Percentiles rank a stretch among this genome's conserved stretches.
phyloP scores from a whole-genome alignment of 1,284 basidiomycete genomes.

The Cryptococcus sp. region DNA sequence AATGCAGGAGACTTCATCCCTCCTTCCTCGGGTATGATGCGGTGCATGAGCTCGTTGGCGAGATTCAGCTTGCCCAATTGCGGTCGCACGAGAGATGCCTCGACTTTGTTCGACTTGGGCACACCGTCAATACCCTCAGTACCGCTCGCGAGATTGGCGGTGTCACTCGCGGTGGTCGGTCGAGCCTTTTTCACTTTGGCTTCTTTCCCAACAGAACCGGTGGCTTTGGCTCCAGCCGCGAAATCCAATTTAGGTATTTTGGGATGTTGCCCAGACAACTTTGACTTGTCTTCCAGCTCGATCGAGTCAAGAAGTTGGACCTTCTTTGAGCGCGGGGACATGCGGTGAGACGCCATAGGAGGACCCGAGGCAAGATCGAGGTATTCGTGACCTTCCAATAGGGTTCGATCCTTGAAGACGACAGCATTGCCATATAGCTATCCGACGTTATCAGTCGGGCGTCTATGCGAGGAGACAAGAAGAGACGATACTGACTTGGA shows the following conservation, averaged over 20 bases:
- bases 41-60: slow-evolving; percentile 15
- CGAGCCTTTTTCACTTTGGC: slow-evolving; percentile 24
- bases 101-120: background rate
- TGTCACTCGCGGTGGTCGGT: slow-evolving; percentile 9
- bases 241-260: slow-evolving; percentile 48
- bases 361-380: slow-evolving; percentile 56
- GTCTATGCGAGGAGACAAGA: background rate
- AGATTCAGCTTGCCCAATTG: slow-evolving; percentile 11
- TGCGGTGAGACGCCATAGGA: slow-evolving; percentile 50
- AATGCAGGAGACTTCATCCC: slow-evolving; percentile 43
- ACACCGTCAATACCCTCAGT: background rate
- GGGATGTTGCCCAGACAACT: slow-evolving; percentile 48
- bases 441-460: background rate
- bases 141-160: background rate
- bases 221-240: slow-evolving; percentile 44
- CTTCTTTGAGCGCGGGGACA: slow-evolving; percentile 50
- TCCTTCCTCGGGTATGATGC: slow-evolving; percentile 8
- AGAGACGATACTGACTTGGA: slow-evolving; percentile 31
- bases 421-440: slow-evolving; percentile 54
- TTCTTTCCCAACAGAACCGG: slow-evolving; percentile 39
- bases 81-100: slow-evolving; percentile 2
- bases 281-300: slow-evolving; percentile 50
- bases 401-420: slow-evolving; percentile 55
- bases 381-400: slow-evolving; percentile 54
- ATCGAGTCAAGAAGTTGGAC: slow-evolving; percentile 51